Evolutionary conservation across 129 eudicot genomes (phyloP).

Genomic region (Kitagawia praeruptora): DNA sequence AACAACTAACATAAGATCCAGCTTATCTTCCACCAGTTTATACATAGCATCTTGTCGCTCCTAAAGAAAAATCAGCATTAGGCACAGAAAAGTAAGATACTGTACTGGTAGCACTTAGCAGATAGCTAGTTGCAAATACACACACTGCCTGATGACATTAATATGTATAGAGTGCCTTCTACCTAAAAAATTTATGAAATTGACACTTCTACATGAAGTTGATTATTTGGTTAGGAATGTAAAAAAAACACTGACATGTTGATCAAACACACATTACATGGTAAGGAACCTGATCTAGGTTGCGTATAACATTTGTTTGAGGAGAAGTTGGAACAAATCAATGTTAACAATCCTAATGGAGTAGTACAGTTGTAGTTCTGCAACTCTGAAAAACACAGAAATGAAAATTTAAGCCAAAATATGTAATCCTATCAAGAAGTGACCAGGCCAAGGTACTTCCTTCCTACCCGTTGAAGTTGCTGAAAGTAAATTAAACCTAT

Average conservation of each 20-base stretch:
- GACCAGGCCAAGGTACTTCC: not conserved
- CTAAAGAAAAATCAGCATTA: constrained; percentile 21
- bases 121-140: not conserved
- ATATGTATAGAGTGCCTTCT: not conserved
- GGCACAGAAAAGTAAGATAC: not conserved
- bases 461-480: not conserved
- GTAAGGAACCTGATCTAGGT: not conserved
- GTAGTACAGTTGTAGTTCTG: not conserved
- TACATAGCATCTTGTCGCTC: constrained; percentile 96
- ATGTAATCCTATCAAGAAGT: not conserved
- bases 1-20: constrained; percentile 73
- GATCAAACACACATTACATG: not conserved
- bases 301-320: not conserved
- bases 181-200: not conserved
- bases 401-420: not conserved
- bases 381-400: not conserved
- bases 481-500: not conserved
- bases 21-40: constrained; percentile 55
- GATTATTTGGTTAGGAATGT: not conserved
- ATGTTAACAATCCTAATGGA: not conserved
- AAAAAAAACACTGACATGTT: not conserved
- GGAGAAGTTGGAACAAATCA: not conserved
- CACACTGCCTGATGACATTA: not conserved
- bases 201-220: not conserved
- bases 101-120: not conserved